A percentile compares a stretch with the other conserved stretches of the same genome.
These are phyloP conservation scores for Guadua angustifolia DNA, from an alignment of 176 grass and related monocot species.

Conservation along the genomic window DNA sequence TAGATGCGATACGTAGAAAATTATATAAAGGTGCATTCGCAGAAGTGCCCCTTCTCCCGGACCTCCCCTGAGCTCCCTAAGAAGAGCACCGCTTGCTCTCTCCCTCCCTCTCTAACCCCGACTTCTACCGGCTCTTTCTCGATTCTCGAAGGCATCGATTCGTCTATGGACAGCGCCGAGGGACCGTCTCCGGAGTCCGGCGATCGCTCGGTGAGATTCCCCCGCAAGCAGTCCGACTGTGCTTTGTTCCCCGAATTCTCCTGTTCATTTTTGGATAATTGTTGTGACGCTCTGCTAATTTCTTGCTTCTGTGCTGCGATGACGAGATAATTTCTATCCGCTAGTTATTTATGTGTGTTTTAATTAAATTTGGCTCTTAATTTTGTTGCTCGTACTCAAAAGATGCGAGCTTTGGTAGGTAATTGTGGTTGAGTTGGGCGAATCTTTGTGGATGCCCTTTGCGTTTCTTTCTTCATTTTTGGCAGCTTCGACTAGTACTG, in stretches of 20 bases:
- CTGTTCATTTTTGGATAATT: neutral
- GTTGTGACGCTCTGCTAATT: neutral
- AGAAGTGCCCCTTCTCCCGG: neutral
- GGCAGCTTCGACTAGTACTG: constrained; percentile 1
- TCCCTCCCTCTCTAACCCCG: too few relatives aligned
- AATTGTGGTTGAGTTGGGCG: constrained; percentile 6
- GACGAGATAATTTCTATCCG: neutral
- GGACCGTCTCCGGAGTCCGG: constrained; percentile 19
- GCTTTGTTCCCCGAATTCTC: neutral
- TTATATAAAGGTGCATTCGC: neutral
- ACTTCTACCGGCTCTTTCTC: neutral
- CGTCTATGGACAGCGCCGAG: constrained; percentile 43
- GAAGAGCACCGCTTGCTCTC: constrained; percentile 7
- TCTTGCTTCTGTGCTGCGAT: neutral
- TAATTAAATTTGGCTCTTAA: neutral
- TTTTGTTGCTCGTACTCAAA: neutral
- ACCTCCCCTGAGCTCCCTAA: constrained; percentile 16
- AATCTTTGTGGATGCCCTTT: constrained; percentile 13
- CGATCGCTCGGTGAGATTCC: constrained; percentile 38
- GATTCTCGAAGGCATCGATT: constrained; percentile 23
- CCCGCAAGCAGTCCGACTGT: neutral
- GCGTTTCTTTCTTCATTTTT: neutral
- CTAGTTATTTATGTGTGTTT: neutral
- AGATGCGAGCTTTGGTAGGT: neutral
- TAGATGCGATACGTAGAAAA: neutral